Base-by-base conservation (phyloP, 176 grass and related monocot species). In the Oryza coarctata region DNA sequence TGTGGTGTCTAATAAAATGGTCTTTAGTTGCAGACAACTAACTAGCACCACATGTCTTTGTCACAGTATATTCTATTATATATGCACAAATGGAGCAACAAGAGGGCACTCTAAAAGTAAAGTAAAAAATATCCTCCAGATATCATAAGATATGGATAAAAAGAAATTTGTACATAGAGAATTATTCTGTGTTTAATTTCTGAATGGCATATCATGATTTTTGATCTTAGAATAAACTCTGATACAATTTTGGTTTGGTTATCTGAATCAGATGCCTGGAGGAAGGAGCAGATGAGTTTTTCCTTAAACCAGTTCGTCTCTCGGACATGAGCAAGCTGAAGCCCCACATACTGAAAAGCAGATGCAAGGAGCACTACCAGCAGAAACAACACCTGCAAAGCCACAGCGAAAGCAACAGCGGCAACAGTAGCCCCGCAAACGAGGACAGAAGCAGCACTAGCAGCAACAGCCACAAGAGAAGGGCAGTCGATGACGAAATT, bases 281-380 rank as follows among this genome's bases (percentile, higher is more conserved):
- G 86, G 95, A 90, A 91, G 95, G 95, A 71, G 95, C 95, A 23
- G 89, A 98, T 30, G 92, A 94, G 66, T 98, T 98, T 28, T 98
- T 98, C 74, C 87, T 95, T 4, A 98, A 98, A 71, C 95, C 95
- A 34, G 93, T 98, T n/a, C 84, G 81, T 31, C 88, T 94, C 40
- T 98, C 95, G n/a, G 88, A 98, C 75, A 87, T 98, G 92, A 93
- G 77, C 68, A 89, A 88, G 80, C 90, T 98, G 12, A 97, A 92
- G 88, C 95, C 92, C 17, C 93, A 93, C 67, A 87, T 98, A 65
- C 75, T 89, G 66, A 98, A 93, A 76, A 91, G 93, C 65, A 91
- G 73, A 77, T 76, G 62, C 71, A 91, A 93, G 76, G 92, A 92
- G 50, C 82, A 90, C 31, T 70, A 63, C 73, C 87, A 87, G 40